Evolutionary conservation across 73 alveolate species (phyloP).

Genomic region (Paraurostyla sp.): DNA sequence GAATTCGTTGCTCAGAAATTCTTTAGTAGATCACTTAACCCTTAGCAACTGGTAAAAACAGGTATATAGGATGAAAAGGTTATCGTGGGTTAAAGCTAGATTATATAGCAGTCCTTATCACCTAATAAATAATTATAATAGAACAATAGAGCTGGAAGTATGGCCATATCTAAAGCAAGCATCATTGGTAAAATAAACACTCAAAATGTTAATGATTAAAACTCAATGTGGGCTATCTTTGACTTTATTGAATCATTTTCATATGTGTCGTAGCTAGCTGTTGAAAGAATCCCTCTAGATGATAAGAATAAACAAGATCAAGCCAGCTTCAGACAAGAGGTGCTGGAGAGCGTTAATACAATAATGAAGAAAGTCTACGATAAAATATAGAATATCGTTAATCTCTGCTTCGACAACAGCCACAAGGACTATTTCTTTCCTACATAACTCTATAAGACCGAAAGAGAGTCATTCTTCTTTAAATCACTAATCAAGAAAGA

Average conservation of each 20-base stretch:
- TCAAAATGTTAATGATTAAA: neutral
- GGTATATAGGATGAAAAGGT: constrained; percentile 28
- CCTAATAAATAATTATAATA: too few relatives aligned
- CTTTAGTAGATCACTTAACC: neutral
- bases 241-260: constrained; percentile 21
- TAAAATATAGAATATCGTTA: neutral
- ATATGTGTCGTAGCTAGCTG: constrained; percentile 5
- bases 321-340: constrained; percentile 1
- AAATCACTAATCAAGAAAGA: constrained; percentile 13
- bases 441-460: neutral
- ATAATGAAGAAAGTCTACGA: constrained; percentile 33
- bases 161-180: constrained; percentile 27
- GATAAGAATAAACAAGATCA: constrained; percentile 30
- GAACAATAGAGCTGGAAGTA: too few relatives aligned
- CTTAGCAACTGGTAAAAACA: neutral
- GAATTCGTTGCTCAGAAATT: constrained; percentile 36
- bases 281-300: constrained; percentile 46
- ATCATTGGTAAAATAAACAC: constrained; percentile 7
- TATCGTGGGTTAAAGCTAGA: neutral
- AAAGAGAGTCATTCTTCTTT: neutral
- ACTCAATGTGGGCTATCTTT: constrained; percentile 6
- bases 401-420: neutral
- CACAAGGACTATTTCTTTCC: constrained; percentile 23
- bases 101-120: neutral
- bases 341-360: neutral